Evolutionary conservation across 352 stramenopile species (phyloP).

Genomic region (Phytophthora pisi): DNA sequence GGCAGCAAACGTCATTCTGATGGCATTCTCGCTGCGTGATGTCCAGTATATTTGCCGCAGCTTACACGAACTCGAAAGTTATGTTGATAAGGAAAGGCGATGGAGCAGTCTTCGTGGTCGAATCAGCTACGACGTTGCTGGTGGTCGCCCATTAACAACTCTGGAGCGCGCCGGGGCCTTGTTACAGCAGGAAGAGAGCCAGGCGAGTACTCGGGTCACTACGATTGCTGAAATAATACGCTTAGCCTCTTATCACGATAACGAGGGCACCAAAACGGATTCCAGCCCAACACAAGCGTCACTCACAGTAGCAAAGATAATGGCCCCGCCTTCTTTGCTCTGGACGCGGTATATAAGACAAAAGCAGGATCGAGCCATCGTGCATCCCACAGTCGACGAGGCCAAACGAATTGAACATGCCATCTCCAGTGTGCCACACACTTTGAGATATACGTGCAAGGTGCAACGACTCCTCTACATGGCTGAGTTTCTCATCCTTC

Average conservation of each 20-base stretch:
- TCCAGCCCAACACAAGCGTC: not conserved
- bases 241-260: not conserved
- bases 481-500: constrained; percentile 3
- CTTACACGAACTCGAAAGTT: not conserved
- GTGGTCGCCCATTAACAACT: not conserved
- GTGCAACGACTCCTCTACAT: constrained; percentile 7
- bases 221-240: not conserved
- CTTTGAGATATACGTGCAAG: not conserved
- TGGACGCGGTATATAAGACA: not conserved
- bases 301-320: not conserved
- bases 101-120: not conserved
- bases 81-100: not conserved
- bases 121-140: not conserved
- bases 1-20: not conserved
- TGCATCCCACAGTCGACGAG: not conserved
- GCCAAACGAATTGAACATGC: not conserved
- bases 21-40: not conserved
- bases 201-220: too few species aligned
- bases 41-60: not conserved
- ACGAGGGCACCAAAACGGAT: not conserved
- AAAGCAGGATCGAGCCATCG: not conserved
- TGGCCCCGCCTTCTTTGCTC: not conserved
- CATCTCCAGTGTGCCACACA: not conserved
- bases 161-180: not conserved
- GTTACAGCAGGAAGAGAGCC: not conserved